A percentile compares a stretch with the other conserved stretches of the same genome.
Conservation (phyloP, 2,329 filamentous ascomycete species). For the Xylariaceae sp. region DNA sequence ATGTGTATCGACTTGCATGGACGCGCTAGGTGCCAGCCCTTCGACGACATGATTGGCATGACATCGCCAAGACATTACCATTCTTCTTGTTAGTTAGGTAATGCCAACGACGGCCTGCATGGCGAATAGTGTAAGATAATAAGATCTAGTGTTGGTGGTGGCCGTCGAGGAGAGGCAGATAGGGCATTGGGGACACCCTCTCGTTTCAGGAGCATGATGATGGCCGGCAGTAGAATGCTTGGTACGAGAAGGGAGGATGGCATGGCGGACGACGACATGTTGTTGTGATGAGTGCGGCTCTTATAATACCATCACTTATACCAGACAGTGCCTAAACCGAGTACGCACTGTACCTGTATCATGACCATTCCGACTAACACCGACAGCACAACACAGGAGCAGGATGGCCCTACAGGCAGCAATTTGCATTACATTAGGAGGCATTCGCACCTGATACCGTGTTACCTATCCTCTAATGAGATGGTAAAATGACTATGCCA, state of each 20-base stretch:
- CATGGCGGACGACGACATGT: slow-evolving; percentile 3
- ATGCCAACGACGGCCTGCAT: not conserved
- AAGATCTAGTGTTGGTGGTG: slow-evolving; percentile 8
- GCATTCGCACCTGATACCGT: too few relatives aligned
- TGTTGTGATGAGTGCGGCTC: not conserved
- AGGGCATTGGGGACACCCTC: not conserved
- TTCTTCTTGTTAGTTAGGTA: slow-evolving; percentile 12
- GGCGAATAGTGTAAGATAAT: not conserved
- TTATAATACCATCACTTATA: not conserved
- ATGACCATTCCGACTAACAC: too few relatives aligned
- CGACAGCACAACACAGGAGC: too few relatives aligned
- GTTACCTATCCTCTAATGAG: too few relatives aligned
- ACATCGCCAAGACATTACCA: slow-evolving; percentile 12
- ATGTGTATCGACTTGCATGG: too few relatives aligned
- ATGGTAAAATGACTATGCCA: too few relatives aligned
- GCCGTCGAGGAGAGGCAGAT: not conserved
- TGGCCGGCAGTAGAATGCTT: not conserved
- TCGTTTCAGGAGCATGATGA: not conserved
- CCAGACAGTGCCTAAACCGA: not conserved
- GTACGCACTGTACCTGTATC: not conserved
- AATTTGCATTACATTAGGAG: too few relatives aligned
- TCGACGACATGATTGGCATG: slow-evolving; percentile 15
- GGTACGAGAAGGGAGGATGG: slow-evolving; percentile 6
- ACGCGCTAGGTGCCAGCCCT: slow-evolving; percentile 14
- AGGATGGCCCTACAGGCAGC: too few relatives aligned